Base-by-base conservation (phyloP, 495 filamentous ascomycete genomes). In the Penicillium riverlandense region DNA sequence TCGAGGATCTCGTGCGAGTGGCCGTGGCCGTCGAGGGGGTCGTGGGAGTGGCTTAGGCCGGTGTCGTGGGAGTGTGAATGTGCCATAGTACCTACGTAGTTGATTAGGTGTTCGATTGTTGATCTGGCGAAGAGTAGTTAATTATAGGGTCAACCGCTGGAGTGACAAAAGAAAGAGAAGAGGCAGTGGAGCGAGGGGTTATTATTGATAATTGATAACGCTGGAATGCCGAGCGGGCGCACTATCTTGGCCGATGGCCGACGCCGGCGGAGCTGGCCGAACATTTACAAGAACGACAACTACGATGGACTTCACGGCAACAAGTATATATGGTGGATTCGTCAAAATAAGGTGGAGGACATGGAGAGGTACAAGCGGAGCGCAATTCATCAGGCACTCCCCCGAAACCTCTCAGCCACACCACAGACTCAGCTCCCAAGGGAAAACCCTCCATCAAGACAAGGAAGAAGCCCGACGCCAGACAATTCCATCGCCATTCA, bases 1-100 rank as follows among this genome's bases (percentile, higher is more conserved):
- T 91, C 86, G 59, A 96, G 85, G 60, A 96, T 89, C 70, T 96
- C 92, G 64, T 97, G 92, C 3, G 80, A 83, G 74, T 98, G 92
- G 53, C 92, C 91, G 63, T 98, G 92, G 55, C 92, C 88, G 43
- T 76, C 79, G 44, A 79, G 74, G 58, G 75, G 74, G 44, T 77
- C 79, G 59, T 86, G 83, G 35, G 78, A 74, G 51, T 85, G 83
- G 44, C 63, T 57, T 37, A 69, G 47, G 50, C 65, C 67, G 29
- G 52, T 54, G 46, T 74, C 72, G 57, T 83, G 76, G 32, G 77
- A 75, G 65, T 90, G 85, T 33, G 69, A 65, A 55, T 72, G 69
- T 11, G 67, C 56, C 67, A 70, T 70, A 12, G 32, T 34, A 11
- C 22, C 22, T 22, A 22, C 1, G 32, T 34, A 11, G 35, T 37